Base-by-base conservation (phyloP, 2,329 filamentous ascomycete species). In the Fusarium neocosmosporiellum region DNA sequence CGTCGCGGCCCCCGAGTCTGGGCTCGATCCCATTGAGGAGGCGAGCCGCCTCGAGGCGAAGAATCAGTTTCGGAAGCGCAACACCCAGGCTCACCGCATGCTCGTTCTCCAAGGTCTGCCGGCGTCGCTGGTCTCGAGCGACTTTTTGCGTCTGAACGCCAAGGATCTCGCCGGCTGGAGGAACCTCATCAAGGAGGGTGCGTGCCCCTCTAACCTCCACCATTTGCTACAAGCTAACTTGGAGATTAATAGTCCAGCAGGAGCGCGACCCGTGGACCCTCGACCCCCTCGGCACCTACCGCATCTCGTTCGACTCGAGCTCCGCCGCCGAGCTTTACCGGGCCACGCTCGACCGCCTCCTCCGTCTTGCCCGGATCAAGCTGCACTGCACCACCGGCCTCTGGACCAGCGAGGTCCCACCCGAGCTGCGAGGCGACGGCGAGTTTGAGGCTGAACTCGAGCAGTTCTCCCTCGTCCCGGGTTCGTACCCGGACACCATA, bases 151-250 rank as follows among this genome's bases (percentile, higher is more conserved):
- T 63, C 81, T 95, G 20, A 86, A 90, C 7, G 87, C 88, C 2
- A 88, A 87, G 75, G 89, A 93, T 74, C 87, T 95, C 36, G 89
- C 92, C 69, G 87, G 87, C 43, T 95, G 93, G 93, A 85, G 88
- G 11, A 86, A 85, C 63, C 89, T 89, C 31, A 90, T 94, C 65
- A 82, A 85, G 41, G 88, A 90, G 81, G 84, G 88, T 88, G 75
- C 62, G 37, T 8, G 3, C 18, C 14, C 18, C 4, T 24, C 24
- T 4, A n/a, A 7, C n/a, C 27, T 3, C 14, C 7, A 34, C 27
- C 20, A 11, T 24, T 31, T 27, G 22, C 13, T 27, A 54, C 10
- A 18, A 34, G 36, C 60, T 65, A 27, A 71, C 59, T 60, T 55
- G 34, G 7, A 29, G 13, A 39, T 27, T 74, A 85, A 50, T n/a